These are phyloP conservation scores for Lodderomyces margitis DNA, from an alignment of 1,139 yeast species.

Conservation along the genomic window DNA sequence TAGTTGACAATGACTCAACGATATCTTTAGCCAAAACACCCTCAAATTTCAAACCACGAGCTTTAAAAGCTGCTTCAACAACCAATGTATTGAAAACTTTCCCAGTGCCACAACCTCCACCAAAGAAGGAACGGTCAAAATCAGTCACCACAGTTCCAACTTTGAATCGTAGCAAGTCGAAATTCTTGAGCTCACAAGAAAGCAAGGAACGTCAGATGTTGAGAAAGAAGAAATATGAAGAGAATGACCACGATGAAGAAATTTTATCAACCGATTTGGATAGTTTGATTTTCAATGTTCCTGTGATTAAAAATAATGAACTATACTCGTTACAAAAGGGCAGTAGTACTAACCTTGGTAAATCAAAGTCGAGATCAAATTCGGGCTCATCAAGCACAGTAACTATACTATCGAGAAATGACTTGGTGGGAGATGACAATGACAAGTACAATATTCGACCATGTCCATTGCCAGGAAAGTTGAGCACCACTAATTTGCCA, in stretches of 20 bases:
- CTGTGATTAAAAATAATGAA: slow-evolving; percentile 40
- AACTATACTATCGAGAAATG: slow-evolving; percentile 24
- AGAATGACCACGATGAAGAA: slow-evolving; percentile 44
- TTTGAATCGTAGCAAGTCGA: slow-evolving; percentile 35
- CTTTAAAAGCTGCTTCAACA: slow-evolving; percentile 12
- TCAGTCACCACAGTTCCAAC: slow-evolving; percentile 16
- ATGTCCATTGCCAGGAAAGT: slow-evolving; percentile 39
- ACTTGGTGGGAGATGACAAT: slow-evolving; percentile 28
- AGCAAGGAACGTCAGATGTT: slow-evolving; percentile 38
- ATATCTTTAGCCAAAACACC: slow-evolving; percentile 3
- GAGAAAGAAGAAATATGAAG: slow-evolving; percentile 44
- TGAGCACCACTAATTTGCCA: slow-evolving; percentile 15
- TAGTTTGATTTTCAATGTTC: slow-evolving; percentile 42
- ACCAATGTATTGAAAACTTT: slow-evolving; percentile 8
- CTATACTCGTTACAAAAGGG: slow-evolving; percentile 19
- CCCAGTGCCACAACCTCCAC: slow-evolving; percentile 4
- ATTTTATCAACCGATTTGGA: slow-evolving; percentile 39
- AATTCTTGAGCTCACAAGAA: slow-evolving; percentile 35
- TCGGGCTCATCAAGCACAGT: slow-evolving; percentile 3
- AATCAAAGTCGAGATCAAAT: not conserved
- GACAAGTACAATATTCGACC: slow-evolving; percentile 32
- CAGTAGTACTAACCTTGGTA: not conserved
- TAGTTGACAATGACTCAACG: not conserved
- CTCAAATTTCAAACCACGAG: slow-evolving; percentile 3
- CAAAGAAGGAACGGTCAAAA: slow-evolving; percentile 9